These are phyloP conservation scores for Leccinum sublutescens DNA, from an alignment of 768 basidiomycete genomes.

Conservation along the genomic window DNA sequence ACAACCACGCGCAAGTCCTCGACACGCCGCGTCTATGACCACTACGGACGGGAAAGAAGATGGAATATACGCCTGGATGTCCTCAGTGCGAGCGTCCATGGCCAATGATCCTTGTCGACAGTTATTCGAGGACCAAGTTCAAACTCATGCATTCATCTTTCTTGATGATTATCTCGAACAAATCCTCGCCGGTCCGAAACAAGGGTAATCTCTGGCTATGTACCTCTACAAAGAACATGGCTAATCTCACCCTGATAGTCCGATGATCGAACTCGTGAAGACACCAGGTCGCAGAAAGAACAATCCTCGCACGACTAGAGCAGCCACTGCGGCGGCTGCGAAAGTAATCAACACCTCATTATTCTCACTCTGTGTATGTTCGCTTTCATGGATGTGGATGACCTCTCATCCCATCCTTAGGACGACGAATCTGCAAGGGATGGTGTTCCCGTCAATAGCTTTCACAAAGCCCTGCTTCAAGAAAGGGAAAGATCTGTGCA, in stretches of 20 bases:
- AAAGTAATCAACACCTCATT: constrained; percentile 43
- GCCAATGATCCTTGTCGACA: constrained; percentile 69
- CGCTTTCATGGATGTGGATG: neutral
- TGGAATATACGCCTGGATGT: constrained; percentile 69
- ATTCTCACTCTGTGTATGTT: constrained; percentile 47
- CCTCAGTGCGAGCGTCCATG: constrained; percentile 65
- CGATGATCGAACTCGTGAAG: constrained; percentile 78
- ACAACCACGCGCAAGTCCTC: constrained; percentile 4
- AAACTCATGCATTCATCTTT: constrained; percentile 74
- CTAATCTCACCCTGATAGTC: constrained; percentile 37
- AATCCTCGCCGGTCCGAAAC: constrained; percentile 62
- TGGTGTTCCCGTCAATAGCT: constrained; percentile 43
- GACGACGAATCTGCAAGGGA: constrained; percentile 38
- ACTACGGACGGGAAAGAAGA: constrained; percentile 14
- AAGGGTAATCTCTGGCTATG: constrained; percentile 49
- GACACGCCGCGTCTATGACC: constrained; percentile 7
- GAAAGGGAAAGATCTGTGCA: constrained; percentile 27
- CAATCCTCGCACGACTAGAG: constrained; percentile 48
- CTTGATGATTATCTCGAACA: constrained; percentile 74
- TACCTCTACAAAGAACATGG: neutral
- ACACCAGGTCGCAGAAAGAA: constrained; percentile 76
- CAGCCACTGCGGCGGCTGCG: constrained; percentile 38
- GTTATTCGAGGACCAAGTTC: constrained; percentile 69
- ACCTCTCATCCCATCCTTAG: constrained; percentile 28
- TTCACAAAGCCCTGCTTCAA: constrained; percentile 45